A percentile compares a stretch with the other conserved stretches of the same genome.
These are phyloP conservation scores for Amoebophrya sp. DNA, from an alignment of 169 alveolate genomes.

Conservation along the genomic window DNA sequence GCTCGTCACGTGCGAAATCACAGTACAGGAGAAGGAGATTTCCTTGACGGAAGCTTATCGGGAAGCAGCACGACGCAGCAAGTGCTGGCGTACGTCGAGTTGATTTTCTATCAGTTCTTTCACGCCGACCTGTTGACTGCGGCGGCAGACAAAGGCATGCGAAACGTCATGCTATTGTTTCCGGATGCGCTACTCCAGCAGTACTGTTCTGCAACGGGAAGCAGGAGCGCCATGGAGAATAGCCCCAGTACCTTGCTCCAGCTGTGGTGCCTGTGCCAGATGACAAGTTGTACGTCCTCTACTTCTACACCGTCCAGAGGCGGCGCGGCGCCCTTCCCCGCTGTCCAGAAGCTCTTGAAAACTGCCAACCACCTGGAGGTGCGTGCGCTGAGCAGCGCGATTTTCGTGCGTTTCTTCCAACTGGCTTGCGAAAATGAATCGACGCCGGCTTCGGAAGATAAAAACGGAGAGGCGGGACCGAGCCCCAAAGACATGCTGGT, in stretches of 20 bases:
- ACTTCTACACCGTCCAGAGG: too few species aligned
- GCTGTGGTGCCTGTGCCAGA: neutral
- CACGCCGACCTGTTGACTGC: neutral
- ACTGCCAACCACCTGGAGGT: neutral
- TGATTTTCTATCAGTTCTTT: neutral
- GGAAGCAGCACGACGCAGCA: neutral
- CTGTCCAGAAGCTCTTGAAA: neutral
- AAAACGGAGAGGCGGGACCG: neutral
- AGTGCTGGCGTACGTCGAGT: neutral
- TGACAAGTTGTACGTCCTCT: neutral
- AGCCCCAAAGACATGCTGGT: neutral
- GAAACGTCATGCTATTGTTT: neutral
- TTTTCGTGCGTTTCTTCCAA: neutral
- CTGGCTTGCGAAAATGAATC: neutral
- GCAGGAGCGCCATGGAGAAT: neutral
- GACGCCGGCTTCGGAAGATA: neutral
- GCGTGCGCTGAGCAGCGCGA: neutral
- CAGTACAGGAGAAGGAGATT: too few species aligned
- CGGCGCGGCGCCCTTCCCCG: neutral
- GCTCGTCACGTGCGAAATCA: too few species aligned
- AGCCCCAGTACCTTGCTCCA: neutral
- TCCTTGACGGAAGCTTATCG: too few species aligned
- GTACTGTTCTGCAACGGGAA: too few species aligned
- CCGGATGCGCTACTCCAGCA: neutral
- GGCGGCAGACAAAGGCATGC: neutral